Base-by-base conservation (phyloP, 2,329 filamentous ascomycete species). In the Sarocladium kiliense region DNA sequence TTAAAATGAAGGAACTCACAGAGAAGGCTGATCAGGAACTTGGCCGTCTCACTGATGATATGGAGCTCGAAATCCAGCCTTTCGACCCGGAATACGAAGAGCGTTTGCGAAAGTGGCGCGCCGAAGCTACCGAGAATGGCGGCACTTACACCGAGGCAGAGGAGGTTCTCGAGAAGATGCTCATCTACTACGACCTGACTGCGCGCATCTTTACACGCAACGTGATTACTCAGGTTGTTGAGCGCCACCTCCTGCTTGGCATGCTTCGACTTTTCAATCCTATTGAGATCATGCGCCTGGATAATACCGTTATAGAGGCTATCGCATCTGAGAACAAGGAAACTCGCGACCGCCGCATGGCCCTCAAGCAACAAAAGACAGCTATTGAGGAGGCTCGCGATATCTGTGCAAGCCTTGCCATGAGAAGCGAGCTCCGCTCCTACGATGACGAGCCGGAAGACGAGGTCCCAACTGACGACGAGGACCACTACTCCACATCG, bases 71-170 rank as follows among this genome's bases (percentile, higher is more conserved):
- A 58, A 72, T 80, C 2, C 77, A 80, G 63, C 77, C 77, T 0
- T 80, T 77, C 53, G 77, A 80, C 54, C 77, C 77, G 0, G 77
- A 80, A 61, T 80, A 80, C 54, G 77, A 79, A 61, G 74, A 78
- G 19, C 75, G 76, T 1, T 68, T 80, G 53, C 67, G 73, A 26
- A 71, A 67, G 55, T 80, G 77, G 77, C 75, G 77, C 5, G 66
- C 67, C 0, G 66, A 72, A 6, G 65, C 69, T 0, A 72, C 71
- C 0, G 66, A 72, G 57, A 71, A 78, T 6, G 76, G 75, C 0
- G 74, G 71, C 25, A 71, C 69, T 0, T 79, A 77, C 60, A 74
- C 72, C 2, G 77, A 80, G 56, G 77, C 77, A 0, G 75, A 80
- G 57, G 77, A 80, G 63, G 77, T 80, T 0, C 61, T 79, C 25